These are phyloP conservation scores for Peronosclerospora sorghi DNA, from an alignment of 352 stramenopile species.

Conservation along the genomic window DNA sequence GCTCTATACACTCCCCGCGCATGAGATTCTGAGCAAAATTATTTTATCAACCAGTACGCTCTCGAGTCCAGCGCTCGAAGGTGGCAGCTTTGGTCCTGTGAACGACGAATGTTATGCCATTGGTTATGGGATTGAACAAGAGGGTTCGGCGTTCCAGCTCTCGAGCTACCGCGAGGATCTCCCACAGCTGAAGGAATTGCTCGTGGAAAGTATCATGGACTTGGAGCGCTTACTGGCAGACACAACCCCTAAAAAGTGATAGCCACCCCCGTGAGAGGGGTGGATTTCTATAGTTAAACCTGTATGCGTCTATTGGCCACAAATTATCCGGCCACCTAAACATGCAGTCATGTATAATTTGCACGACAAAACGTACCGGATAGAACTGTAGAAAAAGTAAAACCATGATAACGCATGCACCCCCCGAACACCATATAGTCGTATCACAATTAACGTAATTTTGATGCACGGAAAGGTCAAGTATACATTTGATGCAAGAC, in stretches of 20 bases:
- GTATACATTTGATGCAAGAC: too few relatives aligned
- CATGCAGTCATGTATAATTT: too few relatives aligned
- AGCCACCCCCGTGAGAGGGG: too few relatives aligned
- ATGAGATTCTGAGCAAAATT: conserved; percentile 80
- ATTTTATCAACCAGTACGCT: conserved; percentile 87
- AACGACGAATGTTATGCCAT: conserved; percentile 86
- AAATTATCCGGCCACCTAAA: too few relatives aligned
- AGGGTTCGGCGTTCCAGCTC: conserved; percentile 78
- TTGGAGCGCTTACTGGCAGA: conserved; percentile 52
- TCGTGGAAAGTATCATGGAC: conserved; percentile 62
- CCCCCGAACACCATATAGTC: too few relatives aligned
- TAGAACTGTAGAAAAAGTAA: too few relatives aligned
- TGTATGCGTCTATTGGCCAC: too few relatives aligned
- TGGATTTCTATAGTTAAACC: too few relatives aligned
- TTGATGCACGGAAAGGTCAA: too few relatives aligned
- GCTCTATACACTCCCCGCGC: conserved; percentile 71
- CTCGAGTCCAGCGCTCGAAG: conserved; percentile 71
- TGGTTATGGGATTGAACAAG: conserved; percentile 79
- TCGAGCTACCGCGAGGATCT: conserved; percentile 76
- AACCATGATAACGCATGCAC: too few relatives aligned
- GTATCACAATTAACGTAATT: too few relatives aligned
- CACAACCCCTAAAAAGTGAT: conserved; percentile 27
- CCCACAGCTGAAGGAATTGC: conserved; percentile 54
- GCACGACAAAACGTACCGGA: too few relatives aligned
- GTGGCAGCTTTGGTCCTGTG: conserved; percentile 84